Evolutionary conservation across 768 basidiomycete species (phyloP), one percentile per base, ranked within the genome.

Genomic region (Thelephora ganbajun): DNA sequence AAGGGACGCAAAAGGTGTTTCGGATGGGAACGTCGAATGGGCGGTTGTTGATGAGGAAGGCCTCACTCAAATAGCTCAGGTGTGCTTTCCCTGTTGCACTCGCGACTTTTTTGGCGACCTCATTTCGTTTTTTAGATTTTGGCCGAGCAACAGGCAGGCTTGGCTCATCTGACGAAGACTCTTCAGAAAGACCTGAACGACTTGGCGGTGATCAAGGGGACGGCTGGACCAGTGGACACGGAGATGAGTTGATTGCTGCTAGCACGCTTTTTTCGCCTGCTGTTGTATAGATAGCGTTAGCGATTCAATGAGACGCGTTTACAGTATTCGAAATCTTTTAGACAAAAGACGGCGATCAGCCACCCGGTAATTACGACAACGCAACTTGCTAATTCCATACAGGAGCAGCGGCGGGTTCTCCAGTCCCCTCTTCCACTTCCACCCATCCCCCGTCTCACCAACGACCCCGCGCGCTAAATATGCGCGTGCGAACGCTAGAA

Each of bases 401-500:
- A 22, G 35, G 26, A 11, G 14, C 22, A 14, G 39, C 22, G 39
- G 39, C 39, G 16, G n/a, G 39, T 14, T 14, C 22, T 41, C 18
- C 18, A 41, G 11, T 41, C 22, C 33, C 36, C 35, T 44, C 7
- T 35, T 42, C 42, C 33, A 13, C 39, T 45, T 22, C 45, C 23
- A 23, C 33, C 30, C 44, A n/a, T 41, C n/a, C 20, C 33, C 35
- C 47, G 20, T n/a, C 47, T 34, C 35, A 9, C 41, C 35, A 23
- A 7, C 45, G 12, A 33, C 33, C 34, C 26, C 9, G 51, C 54
- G 50, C 56, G 50, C 48, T 36, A 51, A 53, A 51, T 33, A 92
- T 92, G 88, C 81, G 87, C 51, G 87, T 85, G 62, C 76, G 85
- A 50, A 90, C 89, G 3, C 76, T 93, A 41, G 91, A 93, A 69